phyloP scores from a whole-genome alignment of 2,329 filamentous ascomycete genomes.

The Lachnellula subtilissima region DNA sequence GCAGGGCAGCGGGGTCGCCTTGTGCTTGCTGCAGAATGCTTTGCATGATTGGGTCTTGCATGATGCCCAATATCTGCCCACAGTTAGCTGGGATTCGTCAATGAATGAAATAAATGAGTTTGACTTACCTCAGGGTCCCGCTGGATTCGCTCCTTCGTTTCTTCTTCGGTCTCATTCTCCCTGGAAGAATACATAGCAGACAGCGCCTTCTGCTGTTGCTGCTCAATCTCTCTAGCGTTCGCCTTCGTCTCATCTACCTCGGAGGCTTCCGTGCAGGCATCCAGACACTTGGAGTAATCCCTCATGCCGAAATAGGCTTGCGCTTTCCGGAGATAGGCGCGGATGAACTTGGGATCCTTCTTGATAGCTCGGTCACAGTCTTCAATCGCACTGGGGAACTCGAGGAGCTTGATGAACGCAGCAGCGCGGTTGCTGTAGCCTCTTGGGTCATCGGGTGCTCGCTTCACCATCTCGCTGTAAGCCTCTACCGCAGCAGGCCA shows the following conservation, averaged over 20 bases:
- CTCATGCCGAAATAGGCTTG: constrained; percentile 97
- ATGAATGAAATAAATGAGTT: background rate
- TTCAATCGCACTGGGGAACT: constrained; percentile 86
- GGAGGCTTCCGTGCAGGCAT: constrained; percentile 77
- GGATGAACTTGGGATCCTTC: constrained; percentile 86
- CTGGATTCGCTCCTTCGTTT: constrained; percentile 87
- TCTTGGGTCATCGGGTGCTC: constrained; percentile 83
- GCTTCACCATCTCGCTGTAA: constrained; percentile 96
- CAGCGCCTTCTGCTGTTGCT: constrained; percentile 89
- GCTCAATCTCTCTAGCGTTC: constrained; percentile 86
- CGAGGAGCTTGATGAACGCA: constrained; percentile 92
- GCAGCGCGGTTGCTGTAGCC: constrained; percentile 97
- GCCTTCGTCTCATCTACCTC: constrained; percentile 71
- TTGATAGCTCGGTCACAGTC: constrained; percentile 92
- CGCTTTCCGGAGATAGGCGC: constrained; percentile 93
- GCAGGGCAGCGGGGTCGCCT: constrained; percentile 81
- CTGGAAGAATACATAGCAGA: constrained; percentile 83
- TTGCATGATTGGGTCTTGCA: constrained; percentile 97
- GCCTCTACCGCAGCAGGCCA: constrained; percentile 93
- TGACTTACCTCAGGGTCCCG: constrained; percentile 78
- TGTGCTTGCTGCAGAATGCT: constrained; percentile 95
- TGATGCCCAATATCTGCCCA: constrained; percentile 71
- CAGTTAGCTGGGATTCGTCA: constrained; percentile 13
- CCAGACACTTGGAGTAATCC: constrained; percentile 92
- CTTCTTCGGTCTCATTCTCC: constrained; percentile 92